These are phyloP conservation scores for Salix purpurea DNA, from an alignment of 345 rosid genomes.

Conservation along the genomic window DNA sequence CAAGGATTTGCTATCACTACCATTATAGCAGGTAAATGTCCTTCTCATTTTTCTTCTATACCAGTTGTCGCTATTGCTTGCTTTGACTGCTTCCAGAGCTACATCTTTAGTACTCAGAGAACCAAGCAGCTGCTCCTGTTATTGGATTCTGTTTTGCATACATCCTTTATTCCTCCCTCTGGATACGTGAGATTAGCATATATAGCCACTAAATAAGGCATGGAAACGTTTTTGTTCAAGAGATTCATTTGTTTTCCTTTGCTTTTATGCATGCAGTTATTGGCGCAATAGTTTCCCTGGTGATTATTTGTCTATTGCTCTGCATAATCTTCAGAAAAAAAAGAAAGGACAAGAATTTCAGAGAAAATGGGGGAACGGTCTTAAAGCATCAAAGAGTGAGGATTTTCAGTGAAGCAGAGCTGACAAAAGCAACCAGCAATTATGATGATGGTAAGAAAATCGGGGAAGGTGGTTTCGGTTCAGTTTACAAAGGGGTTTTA, in stretches of 20 bases:
- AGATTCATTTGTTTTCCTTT: not conserved
- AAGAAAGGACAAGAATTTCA: conserved; percentile 18
- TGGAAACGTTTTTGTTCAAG: too few relatives aligned
- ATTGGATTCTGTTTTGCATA: not conserved
- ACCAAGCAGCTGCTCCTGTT: too few relatives aligned
- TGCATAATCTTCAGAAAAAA: not conserved
- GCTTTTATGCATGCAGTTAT: not conserved
- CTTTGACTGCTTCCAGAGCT: not conserved
- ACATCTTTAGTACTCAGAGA: not conserved
- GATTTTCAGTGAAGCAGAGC: conserved; percentile 26
- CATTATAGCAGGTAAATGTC: conserved; percentile 1
- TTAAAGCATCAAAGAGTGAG: conserved; percentile 29
- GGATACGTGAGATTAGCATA: not conserved
- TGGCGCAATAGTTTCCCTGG: not conserved
- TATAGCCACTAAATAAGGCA: too few relatives aligned
- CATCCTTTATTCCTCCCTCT: too few relatives aligned
- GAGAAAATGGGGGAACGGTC: conserved; percentile 24
- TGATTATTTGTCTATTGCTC: not conserved
- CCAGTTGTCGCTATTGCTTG: too few relatives aligned
- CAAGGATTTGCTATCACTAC: conserved; percentile 3
- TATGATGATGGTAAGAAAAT: conserved; percentile 2
- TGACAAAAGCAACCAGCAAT: conserved; percentile 26
- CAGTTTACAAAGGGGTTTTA: conserved; percentile 12
- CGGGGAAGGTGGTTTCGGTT: too few relatives aligned
- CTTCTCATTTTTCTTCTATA: too few relatives aligned